These are phyloP conservation scores for Rhizopus microsporus DNA, from an alignment of 371 early-diverging fungal genomes.

Conservation along the genomic window DNA sequence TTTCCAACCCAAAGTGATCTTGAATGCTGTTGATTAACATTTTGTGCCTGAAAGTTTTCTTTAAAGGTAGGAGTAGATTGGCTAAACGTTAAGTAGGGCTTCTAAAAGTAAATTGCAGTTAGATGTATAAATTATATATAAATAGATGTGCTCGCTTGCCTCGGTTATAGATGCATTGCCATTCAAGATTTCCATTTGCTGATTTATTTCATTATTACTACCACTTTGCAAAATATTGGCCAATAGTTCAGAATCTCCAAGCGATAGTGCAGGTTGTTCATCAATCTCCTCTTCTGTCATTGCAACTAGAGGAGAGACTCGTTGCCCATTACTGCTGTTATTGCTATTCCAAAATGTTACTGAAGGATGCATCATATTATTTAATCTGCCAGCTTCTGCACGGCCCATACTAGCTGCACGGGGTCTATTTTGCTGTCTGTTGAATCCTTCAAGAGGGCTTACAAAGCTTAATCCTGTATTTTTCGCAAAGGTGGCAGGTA, in stretches of 20 bases:
- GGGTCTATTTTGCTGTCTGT: constrained; percentile 53
- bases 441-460: constrained; percentile 45
- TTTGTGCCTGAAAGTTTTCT: constrained; percentile 8
- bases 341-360: constrained; percentile 30
- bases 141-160: constrained; percentile 4
- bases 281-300: constrained; percentile 38
- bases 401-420: constrained; percentile 66
- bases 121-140: background rate
- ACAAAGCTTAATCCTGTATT: constrained; percentile 13
- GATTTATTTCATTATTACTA: constrained; percentile 3
- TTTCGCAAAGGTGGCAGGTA: constrained; percentile 12
- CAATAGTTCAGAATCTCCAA: constrained; percentile 51
- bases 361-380: constrained; percentile 1
- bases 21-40: constrained; percentile 40
- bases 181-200: background rate
- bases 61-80: constrained; percentile 39
- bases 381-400: constrained; percentile 40
- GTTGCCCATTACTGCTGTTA: constrained; percentile 32
- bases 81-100: constrained; percentile 35
- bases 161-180: constrained; percentile 9
- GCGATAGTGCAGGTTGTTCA: constrained; percentile 34
- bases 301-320: constrained; percentile 44
- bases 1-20: constrained; percentile 97
- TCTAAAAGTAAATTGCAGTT: constrained; percentile 11
- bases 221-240: constrained; percentile 44